Evolutionary conservation across 352 stramenopile species (phyloP), one percentile per base, ranked within the genome.

Genomic region (Globisporangium radiosum): DNA sequence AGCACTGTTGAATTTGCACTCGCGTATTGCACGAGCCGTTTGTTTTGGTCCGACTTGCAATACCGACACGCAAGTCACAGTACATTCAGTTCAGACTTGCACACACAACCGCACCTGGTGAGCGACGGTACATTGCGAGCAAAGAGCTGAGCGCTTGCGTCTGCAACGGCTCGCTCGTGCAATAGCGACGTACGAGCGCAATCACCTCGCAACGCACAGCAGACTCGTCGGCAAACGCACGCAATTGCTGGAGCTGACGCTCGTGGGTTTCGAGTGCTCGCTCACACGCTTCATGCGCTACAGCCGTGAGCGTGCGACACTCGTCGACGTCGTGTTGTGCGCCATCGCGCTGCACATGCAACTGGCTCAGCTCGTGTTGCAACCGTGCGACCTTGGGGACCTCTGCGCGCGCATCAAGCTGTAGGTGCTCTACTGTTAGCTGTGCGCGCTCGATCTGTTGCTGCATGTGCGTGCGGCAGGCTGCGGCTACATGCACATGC

Each of bases 181-280:
- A 52, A 53, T 72, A 72, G 50, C 61, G 70, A 4, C 59, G 64
- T 50, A 63, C 40, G 50, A 75, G 48, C 2, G 56, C 52, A 13
- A 77, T 42, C 50, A 67, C 60, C 54, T 77, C 70, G 52, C 67
- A 72, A 40, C 68, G 71, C 14, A 71, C 52, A 15, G 64, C 45
- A 38, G 72, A 64, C 0, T 37, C 37, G 25, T 68, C 33, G 1
- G 64, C 63, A 8, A 36, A 43, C 4, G 36, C 43, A 40, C 51
- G 53, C 44, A 72, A 17, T 15, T 53, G 53, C 19, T 40, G 14
- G 5, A 33, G 19, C 45, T 65, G 59, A 9, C 10, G 40, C 10
- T 53, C 57, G 47, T 47, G 57, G 17, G 17, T 39, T 54, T 54
- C 36, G 48, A 49, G n/a, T 40, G 72, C 39, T 33, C 49, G 51